phyloP scores from a whole-genome alignment of 345 rosid species.

The Hypericum perforatum region DNA sequence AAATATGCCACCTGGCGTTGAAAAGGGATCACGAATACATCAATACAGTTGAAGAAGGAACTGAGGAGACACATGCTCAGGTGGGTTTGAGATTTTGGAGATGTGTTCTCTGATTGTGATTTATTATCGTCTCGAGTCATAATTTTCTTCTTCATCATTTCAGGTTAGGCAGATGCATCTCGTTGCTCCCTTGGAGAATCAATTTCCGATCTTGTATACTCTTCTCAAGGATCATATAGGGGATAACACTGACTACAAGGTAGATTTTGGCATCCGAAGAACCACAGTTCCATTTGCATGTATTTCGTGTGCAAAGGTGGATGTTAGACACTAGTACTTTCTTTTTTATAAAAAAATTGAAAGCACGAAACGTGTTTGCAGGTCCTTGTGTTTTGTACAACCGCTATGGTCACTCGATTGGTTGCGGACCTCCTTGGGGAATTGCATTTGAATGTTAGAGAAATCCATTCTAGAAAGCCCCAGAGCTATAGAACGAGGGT shows the following conservation, averaged over 20 bases:
- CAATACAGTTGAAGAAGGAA: conserved; percentile 81
- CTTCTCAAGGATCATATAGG: conserved; percentile 72
- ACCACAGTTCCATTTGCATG: background rate
- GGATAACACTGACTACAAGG: conserved; percentile 74
- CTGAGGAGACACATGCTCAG: conserved; percentile 81
- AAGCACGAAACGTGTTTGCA: conserved; percentile 16
- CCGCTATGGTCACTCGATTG: conserved; percentile 85
- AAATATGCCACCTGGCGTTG: conserved; percentile 81
- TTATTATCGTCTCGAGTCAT: background rate
- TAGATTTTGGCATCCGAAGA: conserved; percentile 13
- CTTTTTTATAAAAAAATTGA: no score
- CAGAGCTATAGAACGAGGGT: conserved; percentile 89
- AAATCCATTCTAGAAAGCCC: conserved; percentile 92
- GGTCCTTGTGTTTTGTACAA: conserved; percentile 93
- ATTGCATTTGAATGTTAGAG: conserved; percentile 77
- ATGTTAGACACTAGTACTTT: no score
- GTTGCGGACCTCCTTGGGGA: conserved; percentile 64
- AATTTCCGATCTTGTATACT: conserved; percentile 55
- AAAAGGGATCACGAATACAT: conserved; percentile 78
- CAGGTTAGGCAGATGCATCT: conserved; percentile 78
- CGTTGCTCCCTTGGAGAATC: conserved; percentile 70
- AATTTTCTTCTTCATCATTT: conserved; percentile 10
- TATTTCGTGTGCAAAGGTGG: background rate
- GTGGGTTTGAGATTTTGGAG: conserved; percentile 23
- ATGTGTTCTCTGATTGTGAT: background rate